These are phyloP conservation scores for Malus sieversii DNA, from an alignment of 306 rosid species.

Conservation along the genomic window DNA sequence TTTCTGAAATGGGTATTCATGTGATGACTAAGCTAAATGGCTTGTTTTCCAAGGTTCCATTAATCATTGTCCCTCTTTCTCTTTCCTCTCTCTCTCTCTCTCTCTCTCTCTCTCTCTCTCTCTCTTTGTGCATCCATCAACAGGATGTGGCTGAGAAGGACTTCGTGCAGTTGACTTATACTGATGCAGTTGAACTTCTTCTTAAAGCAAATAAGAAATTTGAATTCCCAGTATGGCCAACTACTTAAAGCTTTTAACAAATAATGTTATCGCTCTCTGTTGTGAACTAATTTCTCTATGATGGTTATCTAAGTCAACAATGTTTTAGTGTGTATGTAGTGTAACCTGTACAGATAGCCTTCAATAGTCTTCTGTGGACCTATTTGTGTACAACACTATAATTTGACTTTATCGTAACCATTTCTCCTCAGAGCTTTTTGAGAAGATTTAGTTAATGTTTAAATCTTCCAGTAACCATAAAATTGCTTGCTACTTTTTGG, in stretches of 20 bases:
- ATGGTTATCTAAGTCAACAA: not conserved
- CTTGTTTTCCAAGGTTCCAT: not conserved
- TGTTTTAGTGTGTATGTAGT: not conserved
- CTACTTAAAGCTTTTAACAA: not conserved
- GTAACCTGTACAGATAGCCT: not conserved
- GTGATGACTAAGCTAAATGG: not conserved
- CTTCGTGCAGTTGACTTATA: slow-evolving; percentile 76
- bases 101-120: not conserved
- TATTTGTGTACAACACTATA: not conserved
- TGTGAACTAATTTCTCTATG: not conserved
- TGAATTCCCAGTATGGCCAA: slow-evolving; percentile 76
- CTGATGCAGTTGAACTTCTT: slow-evolving; percentile 81
- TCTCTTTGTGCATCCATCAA: slow-evolving; percentile 25
- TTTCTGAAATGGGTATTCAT: not conserved
- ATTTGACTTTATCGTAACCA: not conserved
- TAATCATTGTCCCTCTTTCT: not conserved
- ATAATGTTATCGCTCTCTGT: not conserved
- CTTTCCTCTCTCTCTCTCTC: not conserved
- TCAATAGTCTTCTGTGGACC: not conserved
- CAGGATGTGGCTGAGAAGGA: slow-evolving; percentile 75
- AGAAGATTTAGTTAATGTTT: not conserved
- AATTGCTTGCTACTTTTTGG: not conserved
- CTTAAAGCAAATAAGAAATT: slow-evolving; percentile 73
- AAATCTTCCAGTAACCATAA: not conserved
- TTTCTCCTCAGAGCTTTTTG: not conserved